A percentile compares a stretch with the other conserved stretches of the same genome.
Evolutionary conservation across 768 basidiomycete species (phyloP).

Genomic region (Gloeopeniophorella convolvens): DNA sequence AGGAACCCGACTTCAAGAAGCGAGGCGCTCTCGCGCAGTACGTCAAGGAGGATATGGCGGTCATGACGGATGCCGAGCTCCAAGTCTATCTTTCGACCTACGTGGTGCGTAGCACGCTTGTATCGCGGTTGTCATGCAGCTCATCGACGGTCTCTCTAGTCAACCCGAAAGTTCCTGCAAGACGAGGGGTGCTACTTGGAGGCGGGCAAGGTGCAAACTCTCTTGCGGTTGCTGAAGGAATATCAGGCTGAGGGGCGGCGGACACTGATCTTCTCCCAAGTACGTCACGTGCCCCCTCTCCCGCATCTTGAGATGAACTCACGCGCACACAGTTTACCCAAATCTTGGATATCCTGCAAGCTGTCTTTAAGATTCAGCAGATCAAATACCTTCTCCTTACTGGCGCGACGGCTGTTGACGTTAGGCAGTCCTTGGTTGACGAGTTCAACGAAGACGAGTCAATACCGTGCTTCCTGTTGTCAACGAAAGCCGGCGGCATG

Average conservation of each 20-base stretch:
- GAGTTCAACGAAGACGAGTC: conserved; percentile 85
- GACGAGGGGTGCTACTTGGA: conserved; percentile 71
- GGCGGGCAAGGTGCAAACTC: conserved; percentile 78
- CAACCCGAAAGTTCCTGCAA: conserved; percentile 67
- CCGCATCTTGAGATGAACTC: background rate
- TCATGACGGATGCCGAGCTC: conserved; percentile 97
- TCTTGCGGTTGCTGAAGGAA: conserved; percentile 63
- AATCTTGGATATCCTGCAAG: conserved; percentile 88
- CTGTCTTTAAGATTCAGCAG: conserved; percentile 62
- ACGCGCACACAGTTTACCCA: conserved; percentile 71
- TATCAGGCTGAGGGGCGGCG: conserved; percentile 69
- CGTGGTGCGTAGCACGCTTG: conserved; percentile 48
- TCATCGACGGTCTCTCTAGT: conserved; percentile 34
- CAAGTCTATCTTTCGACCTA: conserved; percentile 81
- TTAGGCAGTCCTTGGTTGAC: conserved; percentile 89
- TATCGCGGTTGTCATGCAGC: background rate
- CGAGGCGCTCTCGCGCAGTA: conserved; percentile 72
- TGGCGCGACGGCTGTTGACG: conserved; percentile 89
- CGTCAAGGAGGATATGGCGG: conserved; percentile 95
- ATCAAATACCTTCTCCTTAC: conserved; percentile 81
- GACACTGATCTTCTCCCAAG: conserved; percentile 92
- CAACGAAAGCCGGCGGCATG: conserved; percentile 92
- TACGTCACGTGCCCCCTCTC: conserved; percentile 27
- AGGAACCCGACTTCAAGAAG: conserved; percentile 88
- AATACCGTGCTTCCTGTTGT: conserved; percentile 85